These are phyloP conservation scores for Naegleria lovaniensis DNA, from an alignment of 208 protist species.

Conservation along the genomic window DNA sequence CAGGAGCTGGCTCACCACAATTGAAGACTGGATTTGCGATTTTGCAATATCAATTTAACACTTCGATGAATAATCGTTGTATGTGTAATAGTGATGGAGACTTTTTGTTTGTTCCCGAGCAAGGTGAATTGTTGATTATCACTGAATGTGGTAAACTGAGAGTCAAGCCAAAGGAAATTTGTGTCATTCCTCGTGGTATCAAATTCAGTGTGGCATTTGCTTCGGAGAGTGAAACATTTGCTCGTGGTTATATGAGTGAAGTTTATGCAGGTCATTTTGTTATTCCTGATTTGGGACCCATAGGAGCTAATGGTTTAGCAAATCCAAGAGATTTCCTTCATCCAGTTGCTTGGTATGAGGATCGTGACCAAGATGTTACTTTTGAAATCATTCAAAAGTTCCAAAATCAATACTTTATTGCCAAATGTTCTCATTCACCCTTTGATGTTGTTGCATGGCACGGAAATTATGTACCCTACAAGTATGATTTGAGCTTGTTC, in stretches of 20 bases:
- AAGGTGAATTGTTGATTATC: constrained; percentile 55
- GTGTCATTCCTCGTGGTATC: constrained; percentile 66
- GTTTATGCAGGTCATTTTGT: constrained; percentile 69
- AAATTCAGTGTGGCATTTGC: constrained; percentile 53
- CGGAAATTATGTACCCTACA: constrained; percentile 78
- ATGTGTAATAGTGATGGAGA: constrained; percentile 70
- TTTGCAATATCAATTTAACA: constrained; percentile 62
- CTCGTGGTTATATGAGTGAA: constrained; percentile 70
- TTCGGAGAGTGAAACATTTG: background rate
- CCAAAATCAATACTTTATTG: constrained; percentile 49
- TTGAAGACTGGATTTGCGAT: constrained; percentile 58
- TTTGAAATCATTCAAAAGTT: constrained; percentile 60
- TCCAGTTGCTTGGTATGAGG: constrained; percentile 65
- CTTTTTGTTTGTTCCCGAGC: constrained; percentile 72
- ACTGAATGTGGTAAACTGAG: constrained; percentile 68
- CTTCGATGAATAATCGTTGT: constrained; percentile 49
- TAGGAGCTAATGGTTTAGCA: constrained; percentile 79
- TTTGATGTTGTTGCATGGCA: constrained; percentile 84
- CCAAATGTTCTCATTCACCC: constrained; percentile 40
- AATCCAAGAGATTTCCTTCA: constrained; percentile 75
- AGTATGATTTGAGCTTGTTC: constrained; percentile 70
- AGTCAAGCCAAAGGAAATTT: constrained; percentile 67
- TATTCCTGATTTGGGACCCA: constrained; percentile 73
- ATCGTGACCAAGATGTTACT: constrained; percentile 31
- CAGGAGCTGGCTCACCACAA: constrained; percentile 53